Conservation (phyloP, 768 basidiomycete genomes). For the Lactarius pseudohatsudake region DNA sequence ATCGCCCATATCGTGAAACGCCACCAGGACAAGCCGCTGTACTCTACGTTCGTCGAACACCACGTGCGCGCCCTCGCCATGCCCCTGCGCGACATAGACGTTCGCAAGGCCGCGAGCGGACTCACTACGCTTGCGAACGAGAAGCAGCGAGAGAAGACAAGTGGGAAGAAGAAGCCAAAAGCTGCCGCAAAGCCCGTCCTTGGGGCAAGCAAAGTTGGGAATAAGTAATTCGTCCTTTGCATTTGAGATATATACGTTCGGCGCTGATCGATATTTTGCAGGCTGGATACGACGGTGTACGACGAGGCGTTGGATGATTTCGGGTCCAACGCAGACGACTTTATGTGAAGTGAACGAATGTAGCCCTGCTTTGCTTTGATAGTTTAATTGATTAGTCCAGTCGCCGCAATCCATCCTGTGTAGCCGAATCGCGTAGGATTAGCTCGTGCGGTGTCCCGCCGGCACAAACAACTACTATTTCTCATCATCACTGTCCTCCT, state of each 20-base stretch:
- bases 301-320: constrained; percentile 93
- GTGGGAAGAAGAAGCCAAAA: constrained; percentile 89
- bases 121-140: constrained; percentile 90
- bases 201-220: constrained; percentile 67
- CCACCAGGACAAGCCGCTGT: constrained; percentile 82
- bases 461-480: constrained; percentile 32
- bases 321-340: constrained; percentile 71
- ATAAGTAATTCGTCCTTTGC: constrained; percentile 47
- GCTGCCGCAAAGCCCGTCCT: constrained; percentile 67
- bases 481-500: constrained; percentile 55
- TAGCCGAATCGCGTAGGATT: constrained; percentile 21
- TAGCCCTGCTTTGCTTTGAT: constrained; percentile 12
- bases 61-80: constrained; percentile 72
- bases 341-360: constrained; percentile 66
- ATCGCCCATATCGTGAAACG: constrained; percentile 73
- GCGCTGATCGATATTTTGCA: constrained; percentile 34
- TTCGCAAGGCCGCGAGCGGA: constrained; percentile 82
- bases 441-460: background rate
- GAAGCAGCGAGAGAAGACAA: constrained; percentile 88
- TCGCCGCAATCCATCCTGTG: constrained; percentile 13
- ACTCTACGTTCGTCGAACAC: constrained; percentile 79
- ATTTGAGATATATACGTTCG: background rate
- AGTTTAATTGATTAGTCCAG: constrained; percentile 22
- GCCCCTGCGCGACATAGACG: constrained; percentile 86
- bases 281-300: constrained; percentile 77